A percentile compares a stretch with the other conserved stretches of the same genome.
Evolutionary conservation across 2,329 filamentous ascomycete species (phyloP).

Genomic region (Claviceps paspali): DNA sequence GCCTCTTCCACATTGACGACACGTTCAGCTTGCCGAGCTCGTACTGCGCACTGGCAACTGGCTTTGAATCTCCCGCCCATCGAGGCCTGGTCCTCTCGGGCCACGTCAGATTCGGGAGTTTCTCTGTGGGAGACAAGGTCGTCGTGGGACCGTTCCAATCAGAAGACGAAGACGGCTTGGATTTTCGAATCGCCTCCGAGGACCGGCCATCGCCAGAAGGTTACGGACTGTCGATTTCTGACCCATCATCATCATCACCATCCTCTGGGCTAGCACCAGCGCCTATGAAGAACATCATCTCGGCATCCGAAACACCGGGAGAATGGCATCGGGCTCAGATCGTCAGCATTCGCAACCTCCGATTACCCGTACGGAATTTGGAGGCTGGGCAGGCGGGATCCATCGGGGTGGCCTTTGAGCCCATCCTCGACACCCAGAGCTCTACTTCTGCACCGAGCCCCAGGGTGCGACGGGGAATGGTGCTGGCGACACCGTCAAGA

Average conservation of each 20-base stretch:
- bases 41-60: slow-evolving; percentile 20
- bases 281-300: slow-evolving; percentile 35
- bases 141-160: slow-evolving; percentile 63
- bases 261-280: slow-evolving; percentile 37
- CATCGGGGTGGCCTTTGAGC: slow-evolving; percentile 57
- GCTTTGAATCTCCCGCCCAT: slow-evolving; percentile 15
- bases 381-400: slow-evolving; percentile 77
- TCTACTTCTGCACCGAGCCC: slow-evolving; percentile 13
- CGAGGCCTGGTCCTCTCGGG: slow-evolving; percentile 68
- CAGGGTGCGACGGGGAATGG: slow-evolving; percentile 64
- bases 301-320: slow-evolving; percentile 36
- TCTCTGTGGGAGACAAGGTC: slow-evolving; percentile 65
- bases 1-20: slow-evolving; percentile 82
- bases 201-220: slow-evolving; percentile 31
- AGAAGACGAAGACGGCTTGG: slow-evolving; percentile 32
- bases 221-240: slow-evolving; percentile 35
- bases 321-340: slow-evolving; percentile 74
- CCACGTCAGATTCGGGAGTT: slow-evolving; percentile 60
- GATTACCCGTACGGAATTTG: slow-evolving; percentile 64
- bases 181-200: slow-evolving; percentile 20
- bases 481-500: slow-evolving; percentile 49
- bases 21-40: slow-evolving; percentile 62
- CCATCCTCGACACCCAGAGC: slow-evolving; percentile 6
- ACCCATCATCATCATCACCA: slow-evolving; percentile 35
- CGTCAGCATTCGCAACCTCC: slow-evolving; percentile 74